Percentiles rank a stretch among this genome's conserved stretches.
phyloP scores from a whole-genome alignment of 352 stramenopile genomes.

The Phytopythium vexans region DNA sequence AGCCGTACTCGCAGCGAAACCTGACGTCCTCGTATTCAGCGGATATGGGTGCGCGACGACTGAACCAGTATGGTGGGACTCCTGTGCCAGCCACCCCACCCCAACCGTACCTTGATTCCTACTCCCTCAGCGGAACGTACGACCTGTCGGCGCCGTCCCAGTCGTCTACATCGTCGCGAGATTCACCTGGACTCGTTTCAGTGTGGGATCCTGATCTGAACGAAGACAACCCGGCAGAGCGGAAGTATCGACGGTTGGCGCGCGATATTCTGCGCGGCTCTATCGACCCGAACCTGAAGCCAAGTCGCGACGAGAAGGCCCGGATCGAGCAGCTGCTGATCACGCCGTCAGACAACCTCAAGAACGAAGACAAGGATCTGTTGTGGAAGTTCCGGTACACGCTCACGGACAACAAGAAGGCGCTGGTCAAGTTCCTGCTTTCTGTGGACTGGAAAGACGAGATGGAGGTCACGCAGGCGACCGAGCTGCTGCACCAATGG shows the following conservation, averaged over 20 bases:
- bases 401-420: slow-evolving; percentile 93
- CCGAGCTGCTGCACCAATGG: slow-evolving; percentile 77
- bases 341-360: slow-evolving; percentile 92
- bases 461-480: slow-evolving; percentile 94
- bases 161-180: slow-evolving; percentile 6
- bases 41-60: slow-evolving; percentile 33
- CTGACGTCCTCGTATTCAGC: slow-evolving; percentile 51
- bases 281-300: slow-evolving; percentile 97
- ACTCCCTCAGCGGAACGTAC: slow-evolving; percentile 49
- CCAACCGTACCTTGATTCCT: slow-evolving; percentile 29
- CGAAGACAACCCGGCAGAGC: slow-evolving; percentile 92
- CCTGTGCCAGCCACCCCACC: slow-evolving; percentile 6
- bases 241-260: slow-evolving; percentile 97
- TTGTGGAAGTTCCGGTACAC: slow-evolving; percentile 97
- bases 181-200: slow-evolving; percentile 42
- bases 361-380: slow-evolving; percentile 90
- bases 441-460: slow-evolving; percentile 98
- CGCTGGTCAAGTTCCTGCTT: slow-evolving; percentile 97
- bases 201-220: slow-evolving; percentile 87
- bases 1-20: slow-evolving; percentile 81
- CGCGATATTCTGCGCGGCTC: slow-evolving; percentile 95
- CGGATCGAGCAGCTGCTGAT: slow-evolving; percentile 91
- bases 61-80: slow-evolving; percentile 32
- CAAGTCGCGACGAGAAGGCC: slow-evolving; percentile 93
- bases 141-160: slow-evolving; percentile 26